phyloP scores from a whole-genome alignment of 1,139 yeast species.

The Arxiozyma telluris region DNA sequence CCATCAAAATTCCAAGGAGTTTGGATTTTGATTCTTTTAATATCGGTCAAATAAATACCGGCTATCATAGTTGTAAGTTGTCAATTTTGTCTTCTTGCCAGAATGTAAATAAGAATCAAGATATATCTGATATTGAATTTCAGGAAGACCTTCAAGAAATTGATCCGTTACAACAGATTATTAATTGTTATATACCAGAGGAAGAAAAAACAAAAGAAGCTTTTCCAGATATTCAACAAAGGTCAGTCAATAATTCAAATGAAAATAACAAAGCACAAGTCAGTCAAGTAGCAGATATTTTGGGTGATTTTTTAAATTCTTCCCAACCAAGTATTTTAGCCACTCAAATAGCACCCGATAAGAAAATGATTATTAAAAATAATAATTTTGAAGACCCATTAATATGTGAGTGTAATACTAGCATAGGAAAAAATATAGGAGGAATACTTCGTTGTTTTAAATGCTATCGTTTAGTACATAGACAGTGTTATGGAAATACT shows the following conservation, averaged over 20 bases:
- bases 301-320: slow-evolving; percentile 25
- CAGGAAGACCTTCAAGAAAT: slow-evolving; percentile 6
- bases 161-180: slow-evolving; percentile 30
- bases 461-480: slow-evolving; percentile 27
- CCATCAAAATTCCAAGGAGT: slow-evolving; percentile 23
- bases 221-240: not conserved
- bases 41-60: slow-evolving; percentile 25
- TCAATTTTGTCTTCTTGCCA: slow-evolving; percentile 21
- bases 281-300: slow-evolving; percentile 31
- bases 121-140: slow-evolving; percentile 7
- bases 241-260: not conserved
- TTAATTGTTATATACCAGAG: slow-evolving; percentile 2
- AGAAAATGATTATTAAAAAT: not conserved
- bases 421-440: not conserved
- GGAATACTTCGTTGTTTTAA: slow-evolving; percentile 17
- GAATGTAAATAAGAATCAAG: slow-evolving; percentile 5
- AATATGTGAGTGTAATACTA: slow-evolving; percentile 29
- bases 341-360: slow-evolving; percentile 23
- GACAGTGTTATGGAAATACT: slow-evolving; percentile 28
- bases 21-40: slow-evolving; percentile 6
- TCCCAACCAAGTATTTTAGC: slow-evolving; percentile 23
- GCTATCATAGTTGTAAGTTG: slow-evolving; percentile 19
- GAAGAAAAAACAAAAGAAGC: not conserved
- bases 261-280: not conserved
- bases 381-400: not conserved